Evolutionary conservation across 495 filamentous ascomycete species (phyloP), one percentile per base, ranked within the genome.

Genomic region (Hypoxylon rickii): DNA sequence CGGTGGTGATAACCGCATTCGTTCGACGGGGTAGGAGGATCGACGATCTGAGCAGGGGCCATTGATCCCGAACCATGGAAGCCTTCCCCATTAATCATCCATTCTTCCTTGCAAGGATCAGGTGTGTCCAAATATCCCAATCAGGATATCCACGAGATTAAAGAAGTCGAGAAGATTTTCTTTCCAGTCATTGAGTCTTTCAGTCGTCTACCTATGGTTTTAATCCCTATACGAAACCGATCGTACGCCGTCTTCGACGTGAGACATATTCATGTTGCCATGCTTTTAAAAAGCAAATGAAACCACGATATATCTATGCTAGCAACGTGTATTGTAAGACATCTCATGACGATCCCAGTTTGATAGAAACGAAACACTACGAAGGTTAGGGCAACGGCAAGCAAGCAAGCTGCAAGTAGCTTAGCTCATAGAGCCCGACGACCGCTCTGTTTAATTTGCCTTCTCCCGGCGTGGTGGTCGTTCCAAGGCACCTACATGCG

Each of bases 31-130:
- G 59, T 57, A 53, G 44, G 48, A 49, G 50, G 59, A 63, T 63
- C 59, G 59, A 58, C 59, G 59, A 63, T 63, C 59, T 63, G 33
- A 47, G 59, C 59, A 57, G 49, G 59, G 59, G 38, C 29, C 33
- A 63, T 58, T 63, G 59, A 36, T 63, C 59, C 59, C 53, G 53
- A 63, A 49, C 59, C 59, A 63, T 63, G 59, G 53, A 45, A 63
- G 39, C 47, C 38, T 41, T 54, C 54, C 59, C 34, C 33, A 63
- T 63, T 51, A 50, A 63, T 63, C 48, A 63, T 47, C 53, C 53
- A 57, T 53, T 34, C 42, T 52, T 31, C 44, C 20, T 51, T 48
- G 11, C 44, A 49, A 20, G 38, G 48, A 48, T 24, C 15, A 44
- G 18, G 24, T n/a, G 15, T 16, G 21, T 41, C 19, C 33, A 38